Conservation (phyloP, 805 yeast species). For the Blastobotrys parvus region DNA sequence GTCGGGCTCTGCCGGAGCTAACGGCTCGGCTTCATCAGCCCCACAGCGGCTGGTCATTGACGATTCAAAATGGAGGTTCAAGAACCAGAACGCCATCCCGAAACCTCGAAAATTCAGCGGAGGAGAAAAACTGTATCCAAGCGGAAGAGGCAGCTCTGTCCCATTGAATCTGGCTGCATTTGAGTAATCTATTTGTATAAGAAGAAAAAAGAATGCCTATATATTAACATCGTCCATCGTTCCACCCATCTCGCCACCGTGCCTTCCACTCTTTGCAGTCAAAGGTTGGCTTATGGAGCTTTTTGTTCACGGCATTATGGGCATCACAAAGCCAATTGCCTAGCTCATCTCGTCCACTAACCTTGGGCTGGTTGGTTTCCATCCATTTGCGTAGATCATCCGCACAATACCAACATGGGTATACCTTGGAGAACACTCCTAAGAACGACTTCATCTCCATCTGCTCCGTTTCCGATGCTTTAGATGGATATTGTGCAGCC, state of each 20-base stretch:
- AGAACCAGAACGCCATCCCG: slow-evolving; percentile 63
- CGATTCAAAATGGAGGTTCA: slow-evolving; percentile 65
- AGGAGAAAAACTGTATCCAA: slow-evolving; percentile 74
- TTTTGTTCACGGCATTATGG: slow-evolving; percentile 85
- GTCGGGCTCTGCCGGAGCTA: slow-evolving; percentile 17
- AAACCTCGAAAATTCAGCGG: slow-evolving; percentile 77
- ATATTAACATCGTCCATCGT: slow-evolving; percentile 45
- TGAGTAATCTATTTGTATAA: slow-evolving; percentile 11
- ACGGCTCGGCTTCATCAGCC: slow-evolving; percentile 8
- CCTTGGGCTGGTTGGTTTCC: slow-evolving; percentile 36
- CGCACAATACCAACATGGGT: slow-evolving; percentile 94
- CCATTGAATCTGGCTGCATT: slow-evolving; percentile 57
- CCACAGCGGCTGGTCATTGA: slow-evolving; percentile 41
- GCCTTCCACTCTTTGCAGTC: slow-evolving; percentile 86
- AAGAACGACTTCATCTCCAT: slow-evolving; percentile 64
- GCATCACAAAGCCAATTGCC: slow-evolving; percentile 93
- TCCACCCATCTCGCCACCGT: slow-evolving; percentile 96
- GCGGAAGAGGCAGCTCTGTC: slow-evolving; percentile 90
- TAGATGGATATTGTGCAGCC: slow-evolving; percentile 80
- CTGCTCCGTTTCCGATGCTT: slow-evolving; percentile 55
- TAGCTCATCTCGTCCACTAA: slow-evolving; percentile 54
- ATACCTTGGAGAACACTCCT: slow-evolving; percentile 61
- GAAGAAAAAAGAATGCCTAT: neutral
- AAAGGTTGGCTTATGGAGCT: slow-evolving; percentile 77
- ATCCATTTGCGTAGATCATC: slow-evolving; percentile 67